phyloP scores from a whole-genome alignment of 441 rosid genomes.

The Omphalea diandra region DNA sequence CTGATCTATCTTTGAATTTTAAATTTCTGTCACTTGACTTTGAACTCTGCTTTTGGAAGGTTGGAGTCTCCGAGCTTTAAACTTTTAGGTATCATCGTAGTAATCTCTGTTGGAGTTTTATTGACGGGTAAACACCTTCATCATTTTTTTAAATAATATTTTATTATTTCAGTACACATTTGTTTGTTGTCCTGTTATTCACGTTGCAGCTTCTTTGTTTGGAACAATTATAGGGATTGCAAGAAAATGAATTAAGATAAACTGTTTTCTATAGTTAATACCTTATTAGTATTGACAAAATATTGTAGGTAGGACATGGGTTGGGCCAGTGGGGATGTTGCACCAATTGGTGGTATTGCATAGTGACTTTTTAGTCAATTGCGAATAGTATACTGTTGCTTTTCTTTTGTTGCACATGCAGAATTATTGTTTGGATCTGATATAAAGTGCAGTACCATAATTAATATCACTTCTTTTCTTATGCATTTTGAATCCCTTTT shows the following conservation, averaged over 20 bases:
- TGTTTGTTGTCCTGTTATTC: not conserved
- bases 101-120: slow-evolving; percentile 85
- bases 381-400: not conserved
- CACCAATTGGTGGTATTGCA: no score
- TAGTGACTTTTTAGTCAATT: no score
- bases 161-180: not conserved
- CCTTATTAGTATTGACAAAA: no score
- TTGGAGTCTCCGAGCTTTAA: slow-evolving; percentile 95
- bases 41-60: slow-evolving; percentile 40
- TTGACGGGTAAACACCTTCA: slow-evolving; percentile 59
- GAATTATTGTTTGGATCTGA: not conserved
- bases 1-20: not conserved
- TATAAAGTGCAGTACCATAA: no score
- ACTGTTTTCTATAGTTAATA: no score
- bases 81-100: slow-evolving; percentile 77
- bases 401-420: not conserved
- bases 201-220: not conserved
- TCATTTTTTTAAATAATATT: not conserved
- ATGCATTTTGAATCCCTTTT: not conserved
- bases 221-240: not conserved
- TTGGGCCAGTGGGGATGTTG: no score
- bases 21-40: slow-evolving; percentile 28
- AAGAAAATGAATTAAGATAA: no score
- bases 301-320: no score
- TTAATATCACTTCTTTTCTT: no score